Percentiles rank a stretch among this genome's conserved stretches.
phyloP scores from a whole-genome alignment of 257 asterid genomes.

The Lavandula angustifolia region DNA sequence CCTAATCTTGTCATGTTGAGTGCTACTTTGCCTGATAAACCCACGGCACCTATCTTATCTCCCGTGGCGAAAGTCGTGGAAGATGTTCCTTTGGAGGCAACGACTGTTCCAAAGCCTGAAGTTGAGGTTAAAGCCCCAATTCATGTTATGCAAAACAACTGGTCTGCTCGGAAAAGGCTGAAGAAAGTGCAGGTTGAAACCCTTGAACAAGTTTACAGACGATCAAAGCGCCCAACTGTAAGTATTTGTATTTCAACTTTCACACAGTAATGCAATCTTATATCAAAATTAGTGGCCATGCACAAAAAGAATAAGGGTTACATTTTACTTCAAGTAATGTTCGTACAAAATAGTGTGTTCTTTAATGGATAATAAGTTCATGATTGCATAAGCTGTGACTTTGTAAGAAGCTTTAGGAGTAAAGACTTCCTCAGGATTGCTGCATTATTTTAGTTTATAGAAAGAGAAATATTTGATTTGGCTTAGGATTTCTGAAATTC shows the following conservation, averaged over 20 bases:
- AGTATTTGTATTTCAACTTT: slow-evolving; percentile 35
- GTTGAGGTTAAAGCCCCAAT: slow-evolving; percentile 56
- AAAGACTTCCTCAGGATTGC: neutral
- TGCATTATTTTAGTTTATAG: neutral
- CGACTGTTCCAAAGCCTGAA: slow-evolving; percentile 37
- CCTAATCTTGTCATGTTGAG: slow-evolving; percentile 78
- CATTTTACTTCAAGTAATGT: neutral
- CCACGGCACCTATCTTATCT: slow-evolving; percentile 43
- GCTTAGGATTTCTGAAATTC: neutral
- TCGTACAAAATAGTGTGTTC: neutral
- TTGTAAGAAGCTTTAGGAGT: neutral
- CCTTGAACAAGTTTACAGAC: slow-evolving; percentile 70
- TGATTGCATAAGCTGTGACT: neutral
- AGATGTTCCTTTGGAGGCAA: slow-evolving; percentile 41
- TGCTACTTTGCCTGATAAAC: slow-evolving; percentile 83
- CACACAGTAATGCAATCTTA: slow-evolving; percentile 9
- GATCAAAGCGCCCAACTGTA: slow-evolving; percentile 94
- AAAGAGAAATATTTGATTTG: neutral
- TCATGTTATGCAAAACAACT: slow-evolving; percentile 76
- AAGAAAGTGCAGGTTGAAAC: slow-evolving; percentile 83
- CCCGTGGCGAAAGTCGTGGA: slow-evolving; percentile 45
- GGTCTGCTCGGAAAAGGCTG: slow-evolving; percentile 86
- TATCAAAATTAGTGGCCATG: neutral
- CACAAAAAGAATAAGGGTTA: neutral
- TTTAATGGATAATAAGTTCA: neutral